phyloP scores from a whole-genome alignment of 257 asterid genomes.

The Scutellaria galericulata region DNA sequence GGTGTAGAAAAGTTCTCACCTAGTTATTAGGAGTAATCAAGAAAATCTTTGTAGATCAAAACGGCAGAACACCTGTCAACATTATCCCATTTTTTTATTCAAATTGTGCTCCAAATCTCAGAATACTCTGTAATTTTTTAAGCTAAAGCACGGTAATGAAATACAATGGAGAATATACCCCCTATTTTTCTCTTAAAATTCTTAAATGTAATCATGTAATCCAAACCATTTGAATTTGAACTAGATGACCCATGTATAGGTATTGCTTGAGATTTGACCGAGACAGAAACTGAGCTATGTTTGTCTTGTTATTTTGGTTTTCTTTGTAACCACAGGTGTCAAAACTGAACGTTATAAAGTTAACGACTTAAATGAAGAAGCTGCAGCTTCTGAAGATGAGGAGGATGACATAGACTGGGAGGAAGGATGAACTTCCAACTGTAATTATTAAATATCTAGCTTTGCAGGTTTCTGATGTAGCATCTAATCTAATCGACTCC shows the following conservation, averaged over 20 bases:
- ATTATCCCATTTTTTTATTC: too few species aligned
- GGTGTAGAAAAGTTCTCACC: neutral
- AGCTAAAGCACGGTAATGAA: neutral
- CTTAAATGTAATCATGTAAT: neutral
- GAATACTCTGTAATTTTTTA: too few species aligned
- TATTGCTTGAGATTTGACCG: neutral
- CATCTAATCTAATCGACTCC: slow-evolving; percentile 12
- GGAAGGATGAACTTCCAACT: slow-evolving; percentile 58
- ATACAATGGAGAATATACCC: neutral
- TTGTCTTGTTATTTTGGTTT: neutral
- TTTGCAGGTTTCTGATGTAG: slow-evolving; percentile 19
- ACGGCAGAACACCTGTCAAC: neutral
- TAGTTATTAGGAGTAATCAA: neutral
- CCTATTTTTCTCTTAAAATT: neutral
- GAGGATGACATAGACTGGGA: slow-evolving; percentile 86
- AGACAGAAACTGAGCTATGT: slow-evolving; percentile 8
- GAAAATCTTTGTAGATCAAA: neutral
- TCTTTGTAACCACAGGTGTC: slow-evolving; percentile 50
- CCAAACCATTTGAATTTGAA: neutral
- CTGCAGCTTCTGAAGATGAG: slow-evolving; percentile 68
- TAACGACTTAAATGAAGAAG: slow-evolving; percentile 73
- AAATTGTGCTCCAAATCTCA: too few species aligned
- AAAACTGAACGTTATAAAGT: slow-evolving; percentile 53
- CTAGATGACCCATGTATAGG: too few species aligned
- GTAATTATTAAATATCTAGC: neutral